Conservation (phyloP, 2,329 filamentous ascomycete genomes). For the Simplicillium aogashimaense region DNA sequence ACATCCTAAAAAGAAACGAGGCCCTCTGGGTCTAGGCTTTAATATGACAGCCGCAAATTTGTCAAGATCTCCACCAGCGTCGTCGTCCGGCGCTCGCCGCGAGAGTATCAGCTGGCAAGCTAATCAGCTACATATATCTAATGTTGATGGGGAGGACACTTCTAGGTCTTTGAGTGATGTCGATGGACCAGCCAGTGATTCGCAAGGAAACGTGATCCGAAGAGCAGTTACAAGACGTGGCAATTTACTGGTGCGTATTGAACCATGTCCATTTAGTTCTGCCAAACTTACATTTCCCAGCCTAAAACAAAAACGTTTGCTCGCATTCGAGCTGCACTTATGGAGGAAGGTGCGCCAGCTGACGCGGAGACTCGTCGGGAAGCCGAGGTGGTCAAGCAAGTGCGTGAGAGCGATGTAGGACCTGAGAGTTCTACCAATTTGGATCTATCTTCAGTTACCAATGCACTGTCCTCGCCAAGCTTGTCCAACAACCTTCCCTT, state of each 20-base stretch:
- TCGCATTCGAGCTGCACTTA: slow-evolving; percentile 77
- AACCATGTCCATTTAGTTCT: not conserved
- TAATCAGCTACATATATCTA: slow-evolving; percentile 73
- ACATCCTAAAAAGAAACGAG: slow-evolving; percentile 47
- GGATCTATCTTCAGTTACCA: slow-evolving; percentile 38
- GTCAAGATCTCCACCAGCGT: slow-evolving; percentile 65
- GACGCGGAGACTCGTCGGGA: slow-evolving; percentile 85
- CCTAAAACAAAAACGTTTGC: slow-evolving; percentile 96
- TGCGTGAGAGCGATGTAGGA: slow-evolving; percentile 77
- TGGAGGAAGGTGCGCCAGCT: slow-evolving; percentile 79
- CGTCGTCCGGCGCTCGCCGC: slow-evolving; percentile 48
- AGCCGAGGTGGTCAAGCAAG: slow-evolving; percentile 90
- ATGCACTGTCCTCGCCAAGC: slow-evolving; percentile 59
- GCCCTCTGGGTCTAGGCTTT: slow-evolving; percentile 40
- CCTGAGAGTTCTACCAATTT: slow-evolving; percentile 35
- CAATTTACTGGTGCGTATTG: slow-evolving; percentile 65
- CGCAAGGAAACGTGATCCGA: slow-evolving; percentile 66
- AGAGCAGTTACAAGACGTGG: slow-evolving; percentile 77
- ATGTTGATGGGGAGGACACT: slow-evolving; percentile 55
- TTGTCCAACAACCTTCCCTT: slow-evolving; percentile 54
- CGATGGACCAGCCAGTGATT: slow-evolving; percentile 38
- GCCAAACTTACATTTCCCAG: slow-evolving; percentile 33
- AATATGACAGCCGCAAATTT: slow-evolving; percentile 31
- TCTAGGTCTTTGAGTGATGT: slow-evolving; percentile 60
- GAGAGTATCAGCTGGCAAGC: slow-evolving; percentile 89